Evolutionary conservation across 352 stramenopile genomes (phyloP), one percentile per base, ranked within the genome.

Genomic region (Pythium grandisporangium): DNA sequence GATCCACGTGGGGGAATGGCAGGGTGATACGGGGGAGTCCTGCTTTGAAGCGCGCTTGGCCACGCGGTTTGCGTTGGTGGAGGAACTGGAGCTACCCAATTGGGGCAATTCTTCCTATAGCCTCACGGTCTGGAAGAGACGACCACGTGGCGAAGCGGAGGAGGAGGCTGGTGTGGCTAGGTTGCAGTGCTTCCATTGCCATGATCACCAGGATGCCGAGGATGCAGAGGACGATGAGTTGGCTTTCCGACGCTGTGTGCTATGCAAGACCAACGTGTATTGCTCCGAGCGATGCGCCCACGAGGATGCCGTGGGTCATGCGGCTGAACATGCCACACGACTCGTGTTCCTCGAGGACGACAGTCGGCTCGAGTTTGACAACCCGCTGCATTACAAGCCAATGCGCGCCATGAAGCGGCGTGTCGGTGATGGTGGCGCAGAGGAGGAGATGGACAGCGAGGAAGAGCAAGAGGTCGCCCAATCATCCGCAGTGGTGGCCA

Each of bases 211-310:
- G 2, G 30, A 60, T 13, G 36, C 26, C 14, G 47, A 47, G 12
- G 63, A 76, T 7, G 65, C 58, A 1, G 48, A 34, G 0, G 58
- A 61, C 16, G 67, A 82, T 5, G 52, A 60, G n/a, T 53, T 65
- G 11, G 45, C 57, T n/a, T 48, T 91, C 16, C 57, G 57, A 37
- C 77, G 74, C 27, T 91, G 77, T 32, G 56, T 76, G 42, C 41
- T 91, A 13, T 91, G 77, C 52, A 88, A 86, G 48, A 88, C 74
- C 7, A 71, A 83, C 44, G 59, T 79, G n/a, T 91, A 91, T 40
- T 91, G 77, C 58, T 85, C 67, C 20, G 27, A 46, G 6, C 55
- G 49, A 4, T 91, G 77, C 43, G 72, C 57, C 12, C 33, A 59
- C 12, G 48, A 36, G 30, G 63, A 83, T 26, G 44, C 48, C 3